Base-by-base conservation (phyloP, 805 yeast species). In the Starmerella riodocensis region DNA sequence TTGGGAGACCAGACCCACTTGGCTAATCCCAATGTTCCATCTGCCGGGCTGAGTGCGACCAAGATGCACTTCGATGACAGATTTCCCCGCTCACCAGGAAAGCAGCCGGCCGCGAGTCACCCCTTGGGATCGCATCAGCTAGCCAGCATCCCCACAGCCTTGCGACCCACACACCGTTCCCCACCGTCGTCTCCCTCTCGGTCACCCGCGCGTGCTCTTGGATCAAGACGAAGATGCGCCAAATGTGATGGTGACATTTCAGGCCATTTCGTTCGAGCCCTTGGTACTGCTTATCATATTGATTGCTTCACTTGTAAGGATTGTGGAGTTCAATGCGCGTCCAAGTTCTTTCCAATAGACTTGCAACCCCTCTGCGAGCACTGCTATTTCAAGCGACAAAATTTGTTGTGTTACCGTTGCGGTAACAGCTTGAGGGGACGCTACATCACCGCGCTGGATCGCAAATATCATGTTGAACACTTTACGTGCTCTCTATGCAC, bases 401-500 rank as follows among this genome's bases (percentile, higher is more conserved):
- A 82, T 41, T 67, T 91, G 37, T 71, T 91, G n/a, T 91, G 99
- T 55, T 71, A 69, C 53, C 80, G 75, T 14, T 91, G 99, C 62
- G 73, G 82, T 47, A 72, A 70, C 20, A 94, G 94, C 4, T 66
- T 93, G 36, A 64, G 95, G 51, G 96, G 96, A 0, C 80, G 94
- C 1, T 88, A 88, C 60, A 85, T 86, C 42, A 86, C 94, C 1
- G 96, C 96, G 0, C 71, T 86, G 52, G 94, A 93, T 11, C 74
- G 77, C 50, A 81, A 88, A 54, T 91, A 84, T 58, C 97, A 91
- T 54, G 77, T 88, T 37, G 95, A 91, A 50, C 98, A 91, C 60
- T 91, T 93, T 60, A 80, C 83, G 40, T 93, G 98, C 62, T 75
- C 79, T 6, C 73, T 83, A 24, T 91, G 98, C 56, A 72, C 76